Percentiles rank a stretch among this genome's conserved stretches.
Conservation (phyloP, 2,329 filamentous ascomycete genomes). For the Xenosphaeropsis pyriputrescens region DNA sequence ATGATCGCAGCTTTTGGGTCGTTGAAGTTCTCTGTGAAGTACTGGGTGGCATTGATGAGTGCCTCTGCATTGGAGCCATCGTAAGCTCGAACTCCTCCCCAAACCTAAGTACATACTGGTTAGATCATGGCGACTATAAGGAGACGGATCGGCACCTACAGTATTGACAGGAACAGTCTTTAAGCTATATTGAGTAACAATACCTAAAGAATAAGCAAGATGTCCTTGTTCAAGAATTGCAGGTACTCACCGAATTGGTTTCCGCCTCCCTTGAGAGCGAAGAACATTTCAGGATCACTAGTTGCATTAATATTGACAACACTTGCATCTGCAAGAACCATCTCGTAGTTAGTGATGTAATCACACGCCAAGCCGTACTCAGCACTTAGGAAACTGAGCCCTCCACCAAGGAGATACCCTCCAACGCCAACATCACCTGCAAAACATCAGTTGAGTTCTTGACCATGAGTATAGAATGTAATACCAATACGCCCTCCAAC, state of each 20-base stretch:
- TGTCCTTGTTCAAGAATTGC: conserved; percentile 8
- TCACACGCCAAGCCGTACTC: conserved; percentile 18
- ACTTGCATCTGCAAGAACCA: background rate
- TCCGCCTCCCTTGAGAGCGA: background rate
- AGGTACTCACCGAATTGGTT: background rate
- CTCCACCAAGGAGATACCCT: conserved; percentile 18
- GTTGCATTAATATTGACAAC: too few relatives aligned
- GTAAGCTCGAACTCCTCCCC: conserved; percentile 23
- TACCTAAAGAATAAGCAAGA: conserved; percentile 10
- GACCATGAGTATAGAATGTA: too few relatives aligned
- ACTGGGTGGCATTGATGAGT: conserved; percentile 20
- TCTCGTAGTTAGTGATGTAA: conserved; percentile 5
- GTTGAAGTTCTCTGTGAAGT: conserved; percentile 11
- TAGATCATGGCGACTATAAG: background rate
- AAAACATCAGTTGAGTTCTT: too few relatives aligned
- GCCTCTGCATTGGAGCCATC: conserved; percentile 11
- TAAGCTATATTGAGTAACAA: conserved; percentile 19
- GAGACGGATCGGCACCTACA: conserved; percentile 1
- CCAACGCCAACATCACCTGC: conserved; percentile 12
- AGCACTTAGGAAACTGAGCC: conserved; percentile 14
- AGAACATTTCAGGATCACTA: too few relatives aligned
- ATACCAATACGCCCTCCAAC: conserved; percentile 20
- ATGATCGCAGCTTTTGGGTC: conserved; percentile 19
- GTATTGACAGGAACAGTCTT: conserved; percentile 16
- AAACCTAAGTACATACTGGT: conserved; percentile 12